Evolutionary conservation across 345 rosid species (phyloP).

Genomic region (Psidium guajava): DNA sequence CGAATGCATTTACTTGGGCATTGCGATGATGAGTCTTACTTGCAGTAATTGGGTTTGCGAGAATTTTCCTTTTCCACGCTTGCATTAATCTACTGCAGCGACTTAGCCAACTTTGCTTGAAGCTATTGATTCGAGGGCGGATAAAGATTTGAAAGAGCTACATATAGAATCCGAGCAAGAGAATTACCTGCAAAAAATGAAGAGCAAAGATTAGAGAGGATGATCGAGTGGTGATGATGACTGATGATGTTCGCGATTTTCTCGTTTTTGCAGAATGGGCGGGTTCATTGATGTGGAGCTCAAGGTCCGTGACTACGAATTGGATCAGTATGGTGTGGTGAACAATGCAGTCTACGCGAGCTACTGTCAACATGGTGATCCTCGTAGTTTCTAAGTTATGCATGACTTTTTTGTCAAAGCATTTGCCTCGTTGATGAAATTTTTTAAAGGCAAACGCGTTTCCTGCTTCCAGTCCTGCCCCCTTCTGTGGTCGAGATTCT

Average conservation of each 20-base stretch:
- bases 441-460: background rate
- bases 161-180: too few relatives aligned
- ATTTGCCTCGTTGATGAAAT: background rate
- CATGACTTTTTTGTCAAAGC: background rate
- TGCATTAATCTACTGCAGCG: too few relatives aligned
- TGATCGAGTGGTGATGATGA: background rate
- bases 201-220: too few relatives aligned
- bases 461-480: background rate
- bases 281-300: constrained; percentile 49
- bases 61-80: too few relatives aligned
- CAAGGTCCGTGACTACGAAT: constrained; percentile 72
- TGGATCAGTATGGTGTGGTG: constrained; percentile 89
- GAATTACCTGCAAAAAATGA: too few relatives aligned
- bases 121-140: too few relatives aligned
- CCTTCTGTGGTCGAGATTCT: background rate
- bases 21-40: background rate
- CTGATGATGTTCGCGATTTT: background rate
- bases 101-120: too few relatives aligned
- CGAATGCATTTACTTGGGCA: background rate
- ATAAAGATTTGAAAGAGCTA: too few relatives aligned
- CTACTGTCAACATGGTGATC: constrained; percentile 74
- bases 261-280: constrained; percentile 36
- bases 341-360: constrained; percentile 82
- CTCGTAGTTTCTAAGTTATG: background rate
- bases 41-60: background rate